A percentile compares a stretch with the other conserved stretches of the same genome.
These are phyloP conservation scores for Pichia inconspicua DNA, from an alignment of 1,139 yeast genomes.

Conservation along the genomic window DNA sequence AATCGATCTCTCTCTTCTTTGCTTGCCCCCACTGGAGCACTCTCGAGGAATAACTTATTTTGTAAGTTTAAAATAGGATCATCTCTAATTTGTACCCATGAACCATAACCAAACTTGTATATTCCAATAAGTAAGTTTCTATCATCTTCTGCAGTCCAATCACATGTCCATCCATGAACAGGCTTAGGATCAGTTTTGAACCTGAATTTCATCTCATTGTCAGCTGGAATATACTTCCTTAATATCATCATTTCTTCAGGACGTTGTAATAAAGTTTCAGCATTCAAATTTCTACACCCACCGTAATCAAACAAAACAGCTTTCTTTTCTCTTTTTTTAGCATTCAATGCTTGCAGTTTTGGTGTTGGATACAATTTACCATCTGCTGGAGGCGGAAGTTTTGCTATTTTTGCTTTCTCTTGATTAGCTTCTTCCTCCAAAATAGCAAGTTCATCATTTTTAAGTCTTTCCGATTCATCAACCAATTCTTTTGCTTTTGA, in stretches of 20 bases:
- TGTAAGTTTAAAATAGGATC: constrained; percentile 87
- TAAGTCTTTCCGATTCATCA: constrained; percentile 57
- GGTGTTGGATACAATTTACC: constrained; percentile 33
- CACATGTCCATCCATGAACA: constrained; percentile 86
- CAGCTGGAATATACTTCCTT: constrained; percentile 49
- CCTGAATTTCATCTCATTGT: constrained; percentile 49
- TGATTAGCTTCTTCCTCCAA: constrained; percentile 57
- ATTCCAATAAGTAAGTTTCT: constrained; percentile 83
- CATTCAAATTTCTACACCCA: constrained; percentile 84
- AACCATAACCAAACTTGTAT: constrained; percentile 88
- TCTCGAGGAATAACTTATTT: constrained; percentile 67
- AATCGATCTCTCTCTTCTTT: constrained; percentile 36
- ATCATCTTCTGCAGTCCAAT: constrained; percentile 80
- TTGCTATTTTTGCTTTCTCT: constrained; percentile 35
- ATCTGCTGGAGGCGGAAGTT: constrained; percentile 27
- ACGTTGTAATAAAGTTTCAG: constrained; percentile 75
- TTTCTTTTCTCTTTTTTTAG: constrained; percentile 67
- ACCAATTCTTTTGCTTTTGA: constrained; percentile 55
- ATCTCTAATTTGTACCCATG: constrained; percentile 90
- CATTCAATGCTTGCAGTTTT: constrained; percentile 38
- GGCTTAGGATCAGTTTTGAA: constrained; percentile 62
- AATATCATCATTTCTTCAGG: constrained; percentile 74
- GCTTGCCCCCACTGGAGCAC: constrained; percentile 26
- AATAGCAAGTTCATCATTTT: constrained; percentile 46
- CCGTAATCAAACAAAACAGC: constrained; percentile 86